A percentile compares a stretch with the other conserved stretches of the same genome.
Conservation (phyloP, 2,329 filamentous ascomycete species). For the Penicillium sp. region DNA sequence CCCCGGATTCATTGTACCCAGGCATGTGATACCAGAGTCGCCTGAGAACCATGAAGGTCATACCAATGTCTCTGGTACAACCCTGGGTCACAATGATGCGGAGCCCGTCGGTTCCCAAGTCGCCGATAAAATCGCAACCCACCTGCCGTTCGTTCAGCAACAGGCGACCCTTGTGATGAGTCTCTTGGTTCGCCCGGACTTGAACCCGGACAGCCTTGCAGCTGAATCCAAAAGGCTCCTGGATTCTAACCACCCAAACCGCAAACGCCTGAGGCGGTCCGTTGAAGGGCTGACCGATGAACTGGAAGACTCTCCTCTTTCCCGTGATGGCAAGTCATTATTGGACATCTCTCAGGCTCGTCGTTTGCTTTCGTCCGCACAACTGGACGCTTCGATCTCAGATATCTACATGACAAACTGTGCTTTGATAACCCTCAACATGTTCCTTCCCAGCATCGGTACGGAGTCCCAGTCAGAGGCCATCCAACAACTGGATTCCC, state of each 20-base stretch:
- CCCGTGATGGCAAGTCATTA: slow-evolving; percentile 30
- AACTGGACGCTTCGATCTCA: slow-evolving; percentile 33
- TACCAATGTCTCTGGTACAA: slow-evolving; percentile 38
- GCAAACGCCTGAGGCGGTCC: slow-evolving; percentile 23
- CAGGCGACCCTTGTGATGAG: slow-evolving; percentile 18
- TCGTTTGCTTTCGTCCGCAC: slow-evolving; percentile 30
- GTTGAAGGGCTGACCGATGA: slow-evolving; percentile 27
- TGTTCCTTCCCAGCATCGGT: slow-evolving; percentile 35
- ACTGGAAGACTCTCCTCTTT: slow-evolving; percentile 25
- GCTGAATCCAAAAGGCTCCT: slow-evolving; percentile 3
- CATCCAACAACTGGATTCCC: slow-evolving; percentile 34
- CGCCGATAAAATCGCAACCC: not conserved
- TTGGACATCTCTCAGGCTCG: slow-evolving; percentile 37
- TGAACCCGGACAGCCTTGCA: slow-evolving; percentile 4
- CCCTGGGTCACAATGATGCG: slow-evolving; percentile 23
- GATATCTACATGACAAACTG: slow-evolving; percentile 48
- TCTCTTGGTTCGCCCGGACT: not conserved
- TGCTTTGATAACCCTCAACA: slow-evolving; percentile 41
- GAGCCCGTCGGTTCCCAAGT: slow-evolving; percentile 27
- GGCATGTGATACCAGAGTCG: slow-evolving; percentile 22
- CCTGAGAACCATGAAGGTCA: slow-evolving; percentile 28
- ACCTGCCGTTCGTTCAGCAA: slow-evolving; percentile 20
- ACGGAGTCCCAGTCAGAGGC: slow-evolving; percentile 19
- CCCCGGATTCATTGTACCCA: slow-evolving; percentile 11
- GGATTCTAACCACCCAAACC: not conserved